Base-by-base conservation (phyloP, 768 basidiomycete species). In the Leccinum variicolor region DNA sequence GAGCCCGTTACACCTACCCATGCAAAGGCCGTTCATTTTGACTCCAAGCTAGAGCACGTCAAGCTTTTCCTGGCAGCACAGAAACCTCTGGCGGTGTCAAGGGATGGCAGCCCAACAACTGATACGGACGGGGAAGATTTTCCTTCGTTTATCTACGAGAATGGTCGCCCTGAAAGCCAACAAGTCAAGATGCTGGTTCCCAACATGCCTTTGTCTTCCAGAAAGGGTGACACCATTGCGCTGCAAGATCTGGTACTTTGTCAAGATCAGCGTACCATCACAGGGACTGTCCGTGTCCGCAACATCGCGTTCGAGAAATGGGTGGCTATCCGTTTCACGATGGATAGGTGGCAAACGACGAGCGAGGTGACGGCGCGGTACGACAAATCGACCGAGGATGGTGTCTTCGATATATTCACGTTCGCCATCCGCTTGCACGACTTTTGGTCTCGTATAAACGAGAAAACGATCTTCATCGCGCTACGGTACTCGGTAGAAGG, bases 301-400 rank as follows among this genome's bases (percentile, higher is more conserved):
- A 98, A 98, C 70, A 69, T 98, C 51, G 84, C 92, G 7, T 98
- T 85, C 74, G 79, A 89, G 65, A 98, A 98, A 75, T 83, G 84
- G 79, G 80, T 98, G 53, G 89, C 86, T 8, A 84, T 94, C 25
- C 84, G 96, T 28, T 98, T 97, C 73, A 98, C 96, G 1, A 82
- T 95, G 64, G 96, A 98, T 69, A 81, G 79, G 63, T 98, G 96
- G 96, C 92, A 94, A 72, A 99, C 96, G 49, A 95, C 92, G 57
- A 90, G 88, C 71, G 96, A 98, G 73, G 91, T 97, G 57, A 83
- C 86, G 1, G 95, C 87, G 25, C 84, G 82, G 51, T 88, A 91
- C 69, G 73, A 75, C 19, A 79, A 82, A 56, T 69, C 78, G 34
- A 60, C 76, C 21, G 63, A 62, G 47, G 69, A 61, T 29, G 71